Evolutionary conservation across 768 basidiomycete genomes (phyloP), one percentile per base, ranked within the genome.

Genomic region (Pisolithus albus): DNA sequence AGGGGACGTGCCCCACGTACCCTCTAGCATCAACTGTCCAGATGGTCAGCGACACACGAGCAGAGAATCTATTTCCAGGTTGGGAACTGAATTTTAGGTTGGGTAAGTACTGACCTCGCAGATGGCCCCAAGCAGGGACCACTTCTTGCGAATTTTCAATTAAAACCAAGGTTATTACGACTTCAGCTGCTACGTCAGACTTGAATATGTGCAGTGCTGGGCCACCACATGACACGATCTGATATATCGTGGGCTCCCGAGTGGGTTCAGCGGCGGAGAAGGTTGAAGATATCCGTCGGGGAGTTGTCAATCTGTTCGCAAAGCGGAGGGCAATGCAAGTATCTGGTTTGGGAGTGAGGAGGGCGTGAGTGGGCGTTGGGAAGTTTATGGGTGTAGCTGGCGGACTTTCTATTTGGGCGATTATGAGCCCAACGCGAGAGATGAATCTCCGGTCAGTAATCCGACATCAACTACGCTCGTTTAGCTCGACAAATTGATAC

Each of bases 111-210:
- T 69, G 72, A 59, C 75, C 72, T 54, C 72, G 67, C 32, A 82
- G 73, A 63, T 77, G 70, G 56, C 70, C 58, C 81, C 81, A 82
- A 21, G 72, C 64, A 6, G 54, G 18, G 23, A 64, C 61, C 69
- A 80, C 76, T 1, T 64, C 61, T 32, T 68, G 66, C 0, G 81
- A 81, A 58, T 82, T 81, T 66, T 83, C 81, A 55, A 82, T 71
- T 52, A 83, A 68, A 53, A 81, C 58, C 47, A 80, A 69, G n/a
- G 72, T 67, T 45, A 65, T 55, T 51, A 65, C 56, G 1, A 65
- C 64, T 37, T 52, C 59, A 7, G 52, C 53, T 1, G 51, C 39
- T 6, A 59, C 52, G 1, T 56, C 9, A 38, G 55, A 57, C n/a
- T 56, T 7, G 58, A 65, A 66, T 47, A 65, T 64, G 49, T 52